Conservation (phyloP, 768 basidiomycete genomes). For the Collybia nuda region DNA sequence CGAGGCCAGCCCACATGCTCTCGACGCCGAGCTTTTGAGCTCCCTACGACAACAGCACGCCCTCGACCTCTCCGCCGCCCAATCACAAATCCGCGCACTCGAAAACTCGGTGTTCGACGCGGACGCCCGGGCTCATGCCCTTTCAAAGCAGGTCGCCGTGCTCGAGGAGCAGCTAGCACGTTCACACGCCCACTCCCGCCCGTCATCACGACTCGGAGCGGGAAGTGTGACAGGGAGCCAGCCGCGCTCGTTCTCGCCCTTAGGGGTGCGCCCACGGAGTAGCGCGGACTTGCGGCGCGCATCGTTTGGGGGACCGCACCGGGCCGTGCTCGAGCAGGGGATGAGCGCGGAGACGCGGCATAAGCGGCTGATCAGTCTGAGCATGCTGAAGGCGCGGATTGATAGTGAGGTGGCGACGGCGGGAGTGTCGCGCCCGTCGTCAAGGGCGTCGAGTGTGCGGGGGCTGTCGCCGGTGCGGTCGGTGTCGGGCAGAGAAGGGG, state of each 20-base stretch:
- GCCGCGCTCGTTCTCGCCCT: slow-evolving; percentile 45
- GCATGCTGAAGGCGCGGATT: slow-evolving; percentile 90
- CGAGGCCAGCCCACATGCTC: slow-evolving; percentile 44
- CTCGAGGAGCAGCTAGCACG: slow-evolving; percentile 68
- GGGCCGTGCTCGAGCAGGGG: slow-evolving; percentile 63
- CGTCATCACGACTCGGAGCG: slow-evolving; percentile 37
- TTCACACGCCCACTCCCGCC: slow-evolving; percentile 42
- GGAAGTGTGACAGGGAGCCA: too few relatives aligned
- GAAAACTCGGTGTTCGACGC: slow-evolving; percentile 75
- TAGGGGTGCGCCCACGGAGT: slow-evolving; percentile 47
- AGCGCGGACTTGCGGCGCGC: slow-evolving; percentile 36
- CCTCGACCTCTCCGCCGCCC: slow-evolving; percentile 78
- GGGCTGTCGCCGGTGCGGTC: slow-evolving; percentile 56
- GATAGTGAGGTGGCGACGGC: slow-evolving; percentile 66
- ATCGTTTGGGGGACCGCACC: slow-evolving; percentile 36
- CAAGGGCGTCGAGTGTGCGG: slow-evolving; percentile 30
- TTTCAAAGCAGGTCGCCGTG: slow-evolving; percentile 65
- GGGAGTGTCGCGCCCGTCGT: slow-evolving; percentile 39
- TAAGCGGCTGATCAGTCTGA: slow-evolving; percentile 79
- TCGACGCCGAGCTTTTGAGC: slow-evolving; percentile 75
- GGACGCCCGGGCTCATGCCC: slow-evolving; percentile 61
- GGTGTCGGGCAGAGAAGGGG: slow-evolving; percentile 23
- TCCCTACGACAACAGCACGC: slow-evolving; percentile 73
- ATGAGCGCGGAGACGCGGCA: slow-evolving; percentile 76
- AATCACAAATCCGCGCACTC: slow-evolving; percentile 75